These are phyloP conservation scores for Cryptosporidium ubiquitum DNA, from an alignment of 169 alveolate genomes.

Conservation along the genomic window DNA sequence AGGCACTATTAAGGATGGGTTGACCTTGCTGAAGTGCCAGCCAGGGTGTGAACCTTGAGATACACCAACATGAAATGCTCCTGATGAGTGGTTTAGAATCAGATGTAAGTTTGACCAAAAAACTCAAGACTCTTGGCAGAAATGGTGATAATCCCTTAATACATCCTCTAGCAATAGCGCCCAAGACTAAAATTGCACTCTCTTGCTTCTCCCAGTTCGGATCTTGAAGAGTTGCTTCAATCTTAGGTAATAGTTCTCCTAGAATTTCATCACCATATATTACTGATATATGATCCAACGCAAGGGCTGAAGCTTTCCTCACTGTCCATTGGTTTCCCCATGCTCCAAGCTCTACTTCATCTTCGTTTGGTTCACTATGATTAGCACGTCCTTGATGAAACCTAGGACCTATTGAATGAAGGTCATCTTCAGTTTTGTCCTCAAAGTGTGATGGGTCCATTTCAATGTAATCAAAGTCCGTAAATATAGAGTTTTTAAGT, in stretches of 20 bases:
- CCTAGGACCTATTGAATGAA: conserved; percentile 84
- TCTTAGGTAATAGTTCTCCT: conserved; percentile 82
- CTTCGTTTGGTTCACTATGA: conserved; percentile 74
- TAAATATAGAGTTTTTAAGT: conserved; percentile 82
- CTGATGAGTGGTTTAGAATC: conserved; percentile 88
- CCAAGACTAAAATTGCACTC: conserved; percentile 88
- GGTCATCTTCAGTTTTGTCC: conserved; percentile 87
- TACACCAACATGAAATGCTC: conserved; percentile 91
- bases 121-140: conserved; percentile 86
- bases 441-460: conserved; percentile 90
- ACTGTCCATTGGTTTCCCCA: conserved; percentile 92
- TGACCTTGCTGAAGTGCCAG: conserved; percentile 78
- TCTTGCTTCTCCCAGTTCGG: conserved; percentile 89
- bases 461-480: conserved; percentile 87
- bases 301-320: conserved; percentile 88
- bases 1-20: conserved; percentile 73
- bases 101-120: conserved; percentile 80
- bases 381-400: conserved; percentile 81
- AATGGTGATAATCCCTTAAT: conserved; percentile 83
- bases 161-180: conserved; percentile 92
- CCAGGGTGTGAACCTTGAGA: conserved; percentile 88
- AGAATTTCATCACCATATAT: conserved; percentile 81
- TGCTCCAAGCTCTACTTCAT: conserved; percentile 84
- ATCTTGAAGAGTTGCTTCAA: conserved; percentile 84
- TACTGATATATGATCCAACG: conserved; percentile 83